phyloP scores from a whole-genome alignment of 257 asterid genomes.

The Echium plantagineum region DNA sequence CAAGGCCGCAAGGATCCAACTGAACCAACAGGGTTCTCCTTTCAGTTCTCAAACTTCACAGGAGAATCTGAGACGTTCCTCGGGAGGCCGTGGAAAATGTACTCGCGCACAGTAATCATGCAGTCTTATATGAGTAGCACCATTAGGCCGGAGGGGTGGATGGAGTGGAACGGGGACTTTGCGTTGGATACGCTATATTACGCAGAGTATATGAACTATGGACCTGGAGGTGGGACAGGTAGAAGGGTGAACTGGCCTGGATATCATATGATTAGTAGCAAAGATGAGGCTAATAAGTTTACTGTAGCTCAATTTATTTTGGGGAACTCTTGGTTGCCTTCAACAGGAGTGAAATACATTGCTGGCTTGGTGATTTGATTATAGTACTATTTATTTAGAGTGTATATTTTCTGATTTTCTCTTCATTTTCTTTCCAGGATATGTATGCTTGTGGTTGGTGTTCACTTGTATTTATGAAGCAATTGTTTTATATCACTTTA shows the following conservation, averaged over 20 bases:
- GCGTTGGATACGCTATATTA: slow-evolving; percentile 34
- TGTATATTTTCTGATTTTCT: too few species aligned
- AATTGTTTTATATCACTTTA: too few species aligned
- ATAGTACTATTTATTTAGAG: neutral
- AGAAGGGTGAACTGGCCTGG: slow-evolving; percentile 48
- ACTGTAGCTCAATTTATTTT: slow-evolving; percentile 37
- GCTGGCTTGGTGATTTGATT: slow-evolving; percentile 29
- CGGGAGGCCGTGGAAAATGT: slow-evolving; percentile 47
- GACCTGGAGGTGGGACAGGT: slow-evolving; percentile 37
- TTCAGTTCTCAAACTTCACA: slow-evolving; percentile 40
- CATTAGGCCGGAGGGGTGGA: slow-evolving; percentile 45
- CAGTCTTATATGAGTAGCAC: slow-evolving; percentile 36
- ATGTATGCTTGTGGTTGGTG: neutral
- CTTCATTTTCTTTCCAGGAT: too few species aligned
- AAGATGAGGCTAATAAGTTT: slow-evolving; percentile 25
- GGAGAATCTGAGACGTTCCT: slow-evolving; percentile 36
- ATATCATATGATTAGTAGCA: slow-evolving; percentile 26
- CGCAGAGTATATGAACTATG: slow-evolving; percentile 41
- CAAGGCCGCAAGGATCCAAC: slow-evolving; percentile 31
- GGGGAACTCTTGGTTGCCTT: slow-evolving; percentile 50
- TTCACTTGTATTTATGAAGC: too few species aligned
- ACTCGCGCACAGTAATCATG: slow-evolving; percentile 46
- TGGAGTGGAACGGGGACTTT: slow-evolving; percentile 38
- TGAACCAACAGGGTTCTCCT: slow-evolving; percentile 34
- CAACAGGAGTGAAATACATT: slow-evolving; percentile 43